Conservation (phyloP, 441 rosid species). For the Pelargonium hybrid region DNA sequence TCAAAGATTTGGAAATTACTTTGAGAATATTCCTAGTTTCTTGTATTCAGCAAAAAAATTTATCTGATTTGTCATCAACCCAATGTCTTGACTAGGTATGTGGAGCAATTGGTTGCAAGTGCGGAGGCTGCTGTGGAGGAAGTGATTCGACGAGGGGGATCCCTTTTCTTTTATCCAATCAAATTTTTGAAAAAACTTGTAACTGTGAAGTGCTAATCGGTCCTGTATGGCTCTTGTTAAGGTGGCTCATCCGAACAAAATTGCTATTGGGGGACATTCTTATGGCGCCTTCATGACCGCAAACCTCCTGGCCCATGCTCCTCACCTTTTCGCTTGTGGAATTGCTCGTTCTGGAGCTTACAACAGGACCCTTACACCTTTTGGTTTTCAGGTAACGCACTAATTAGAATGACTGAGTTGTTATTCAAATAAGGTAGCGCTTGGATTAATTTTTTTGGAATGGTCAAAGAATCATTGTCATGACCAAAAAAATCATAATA, state of each 20-base stretch:
- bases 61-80: slow-evolving; percentile 1
- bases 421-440: no score
- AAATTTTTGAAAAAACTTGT: background rate
- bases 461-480: no score
- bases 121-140: slow-evolving; percentile 98
- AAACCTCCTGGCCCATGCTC: slow-evolving; percentile 91
- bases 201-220: slow-evolving; percentile 14
- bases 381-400: slow-evolving; percentile 78
- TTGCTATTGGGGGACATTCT: slow-evolving; percentile 93
- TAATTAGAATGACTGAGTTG: background rate
- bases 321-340: slow-evolving; percentile 91
- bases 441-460: no score
- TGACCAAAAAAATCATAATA: no score
- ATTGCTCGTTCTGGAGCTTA: slow-evolving; percentile 97
- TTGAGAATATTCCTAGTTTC: no score
- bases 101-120: slow-evolving; percentile 86
- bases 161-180: slow-evolving; percentile 16
- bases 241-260: slow-evolving; percentile 85
- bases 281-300: slow-evolving; percentile 99
- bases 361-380: slow-evolving; percentile 94
- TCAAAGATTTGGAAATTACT: no score
- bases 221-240: slow-evolving; percentile 21
- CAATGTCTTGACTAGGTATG: slow-evolving; percentile 43
- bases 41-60: background rate
- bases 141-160: slow-evolving; percentile 78